Percentiles rank a stretch among this genome's conserved stretches.
Evolutionary conservation across 129 eudicot species (phyloP).

Genomic region (Kitagawia praeruptora): DNA sequence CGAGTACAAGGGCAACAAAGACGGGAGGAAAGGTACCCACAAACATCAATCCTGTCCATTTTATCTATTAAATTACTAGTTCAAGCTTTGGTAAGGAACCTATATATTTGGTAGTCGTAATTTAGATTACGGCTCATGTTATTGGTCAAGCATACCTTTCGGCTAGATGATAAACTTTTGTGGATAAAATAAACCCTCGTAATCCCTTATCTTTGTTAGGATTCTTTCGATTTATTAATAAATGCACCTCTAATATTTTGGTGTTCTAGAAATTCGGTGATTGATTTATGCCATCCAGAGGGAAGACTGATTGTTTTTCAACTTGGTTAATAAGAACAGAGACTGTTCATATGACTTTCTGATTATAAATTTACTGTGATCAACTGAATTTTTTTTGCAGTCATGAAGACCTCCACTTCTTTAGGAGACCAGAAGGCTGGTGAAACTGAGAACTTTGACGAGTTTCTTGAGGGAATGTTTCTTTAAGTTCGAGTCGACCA

Average conservation of each 20-base stretch:
- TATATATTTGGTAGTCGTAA: not conserved
- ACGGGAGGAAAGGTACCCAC: conserved; percentile 43
- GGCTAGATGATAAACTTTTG: too few species aligned
- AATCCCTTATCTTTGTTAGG: too few species aligned
- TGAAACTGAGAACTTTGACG: conserved; percentile 61
- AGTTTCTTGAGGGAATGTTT: conserved; percentile 79
- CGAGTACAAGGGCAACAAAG: conserved; percentile 33
- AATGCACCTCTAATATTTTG: not conserved
- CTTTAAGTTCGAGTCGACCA: conserved; percentile 14
- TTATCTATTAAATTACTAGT: not conserved
- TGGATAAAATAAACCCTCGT: too few species aligned
- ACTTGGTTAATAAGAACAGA: not conserved
- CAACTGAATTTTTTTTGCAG: conserved; percentile 23
- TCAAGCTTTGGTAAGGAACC: not conserved
- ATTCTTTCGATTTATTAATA: too few species aligned
- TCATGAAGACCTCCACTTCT: conserved; percentile 38
- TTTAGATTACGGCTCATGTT: too few species aligned
- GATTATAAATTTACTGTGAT: not conserved
- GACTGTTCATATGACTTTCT: not conserved
- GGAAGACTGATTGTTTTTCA: not conserved
- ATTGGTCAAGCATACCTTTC: too few species aligned
- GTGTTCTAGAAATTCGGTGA: not conserved
- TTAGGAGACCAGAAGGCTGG: conserved; percentile 20
- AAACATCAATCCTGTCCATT: not conserved
- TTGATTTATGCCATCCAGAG: not conserved